Conservation (phyloP, 1,284 basidiomycete genomes). For the Cystobasidium slooffiae region DNA sequence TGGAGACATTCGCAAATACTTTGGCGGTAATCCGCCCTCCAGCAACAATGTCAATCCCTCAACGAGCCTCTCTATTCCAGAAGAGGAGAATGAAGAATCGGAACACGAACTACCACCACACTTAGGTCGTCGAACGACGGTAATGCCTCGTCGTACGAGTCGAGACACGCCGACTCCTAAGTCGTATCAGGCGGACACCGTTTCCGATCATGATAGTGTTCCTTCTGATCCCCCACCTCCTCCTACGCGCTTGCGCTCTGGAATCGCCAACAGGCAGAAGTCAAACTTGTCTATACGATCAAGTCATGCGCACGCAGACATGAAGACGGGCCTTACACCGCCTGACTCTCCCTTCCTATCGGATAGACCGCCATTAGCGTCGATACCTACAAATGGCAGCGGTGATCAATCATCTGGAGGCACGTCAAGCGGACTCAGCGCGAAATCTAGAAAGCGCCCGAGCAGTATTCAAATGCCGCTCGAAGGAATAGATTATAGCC, state of each 20-base stretch:
- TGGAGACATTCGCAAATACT: conserved; percentile 8
- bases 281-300: neutral
- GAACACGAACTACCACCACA: neutral
- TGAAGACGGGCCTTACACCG: neutral
- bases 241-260: neutral
- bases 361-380: neutral
- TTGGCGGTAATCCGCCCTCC: neutral
- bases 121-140: neutral
- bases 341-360: neutral
- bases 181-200: neutral
- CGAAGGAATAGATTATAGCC: conserved; percentile 16
- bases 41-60: neutral
- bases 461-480: conserved; percentile 2
- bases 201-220: neutral
- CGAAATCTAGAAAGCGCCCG: neutral
- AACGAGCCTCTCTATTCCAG: neutral
- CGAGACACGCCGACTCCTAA: neutral
- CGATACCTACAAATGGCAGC: neutral
- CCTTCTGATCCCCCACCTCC: neutral
- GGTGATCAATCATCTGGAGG: conserved; percentile 16
- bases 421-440: neutral
- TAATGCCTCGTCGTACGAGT: neutral
- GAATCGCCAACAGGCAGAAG: neutral
- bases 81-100: neutral
- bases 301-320: neutral